Percentiles rank a stretch among this genome's conserved stretches.
phyloP scores from a whole-genome alignment of 257 asterid genomes.

The Forsythia suspensa region DNA sequence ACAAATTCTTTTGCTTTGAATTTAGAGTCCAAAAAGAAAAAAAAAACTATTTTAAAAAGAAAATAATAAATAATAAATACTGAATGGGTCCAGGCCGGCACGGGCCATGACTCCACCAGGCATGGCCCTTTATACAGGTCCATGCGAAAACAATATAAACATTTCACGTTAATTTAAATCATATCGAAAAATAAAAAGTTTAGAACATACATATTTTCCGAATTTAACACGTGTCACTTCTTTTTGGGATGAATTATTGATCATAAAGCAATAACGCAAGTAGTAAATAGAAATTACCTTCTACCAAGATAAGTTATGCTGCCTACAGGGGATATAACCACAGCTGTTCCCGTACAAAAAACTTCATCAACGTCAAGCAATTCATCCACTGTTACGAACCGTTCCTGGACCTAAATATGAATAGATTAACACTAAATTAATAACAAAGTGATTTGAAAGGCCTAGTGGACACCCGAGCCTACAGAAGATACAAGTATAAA shows the following conservation, averaged over 20 bases:
- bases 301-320: constrained; percentile 71
- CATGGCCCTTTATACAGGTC: neutral
- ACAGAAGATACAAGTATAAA: neutral
- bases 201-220: neutral
- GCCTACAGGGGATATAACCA: constrained; percentile 92
- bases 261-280: neutral
- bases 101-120: too few relatives aligned
- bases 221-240: neutral
- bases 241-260: neutral
- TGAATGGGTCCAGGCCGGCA: too few relatives aligned
- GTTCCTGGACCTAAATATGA: constrained; percentile 73
- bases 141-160: neutral
- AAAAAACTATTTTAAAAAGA: too few relatives aligned
- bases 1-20: too few relatives aligned
- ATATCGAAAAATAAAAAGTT: too few relatives aligned
- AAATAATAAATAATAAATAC: too few relatives aligned
- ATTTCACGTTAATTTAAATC: too few relatives aligned
- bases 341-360: constrained; percentile 96
- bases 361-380: constrained; percentile 96
- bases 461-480: neutral
- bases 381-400: constrained; percentile 76
- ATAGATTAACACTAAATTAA: neutral
- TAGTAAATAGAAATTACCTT: constrained; percentile 42
- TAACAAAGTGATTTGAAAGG: neutral
- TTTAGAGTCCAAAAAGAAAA: too few relatives aligned